Evolutionary conservation across 2,329 filamentous ascomycete genomes (phyloP), one percentile per base, ranked within the genome.

Genomic region (Xenoacremonium recifei): DNA sequence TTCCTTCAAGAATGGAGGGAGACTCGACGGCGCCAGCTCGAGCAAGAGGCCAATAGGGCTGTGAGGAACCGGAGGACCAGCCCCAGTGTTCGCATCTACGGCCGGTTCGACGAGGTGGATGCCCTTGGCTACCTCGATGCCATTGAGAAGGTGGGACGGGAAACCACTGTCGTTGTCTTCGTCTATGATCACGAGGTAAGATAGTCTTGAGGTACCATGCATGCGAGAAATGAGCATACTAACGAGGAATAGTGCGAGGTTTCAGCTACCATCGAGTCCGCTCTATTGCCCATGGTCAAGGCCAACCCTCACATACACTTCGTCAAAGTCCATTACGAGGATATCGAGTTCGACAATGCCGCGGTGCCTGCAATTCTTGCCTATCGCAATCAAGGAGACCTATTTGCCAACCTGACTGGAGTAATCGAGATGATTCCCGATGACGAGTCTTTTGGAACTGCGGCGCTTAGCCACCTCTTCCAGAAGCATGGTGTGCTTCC

Each of bases 91-190:
- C 75, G 87, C 51, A 75, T 85, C 44, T 97, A 87, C 62, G 93
- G 93, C 17, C 79, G 77, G 11, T 71, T 97, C 49, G 85, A 91
- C 48, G 78, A 82, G 45, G 93, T 97, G 2, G 91, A 97, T 71
- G 92, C 89, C 6, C 73, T 86, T 50, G 93, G 91, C 15, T 99
- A 95, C 59, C 77, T 99, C n/a, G 91, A 97, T 65, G 91, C 92
- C 41, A 89, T 97, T 54, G 93, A 99, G 70, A 93, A 89, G 68
- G 89, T 92, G 4, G 76, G 82, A 29, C 69, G 83, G 35, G 87
- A 92, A 35, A 92, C 89, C 0, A 79, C 87, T 4, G 91, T 97
- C 2, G 86, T 96, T 3, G 93, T 99, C 20, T 95, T 92, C 68
- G 90, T 99, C 51, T 93, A 90, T 65, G 90, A 96, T 60, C 79